Conservation (phyloP, 192 early-diverging fungal species). For the Chytriomyces sp. region DNA sequence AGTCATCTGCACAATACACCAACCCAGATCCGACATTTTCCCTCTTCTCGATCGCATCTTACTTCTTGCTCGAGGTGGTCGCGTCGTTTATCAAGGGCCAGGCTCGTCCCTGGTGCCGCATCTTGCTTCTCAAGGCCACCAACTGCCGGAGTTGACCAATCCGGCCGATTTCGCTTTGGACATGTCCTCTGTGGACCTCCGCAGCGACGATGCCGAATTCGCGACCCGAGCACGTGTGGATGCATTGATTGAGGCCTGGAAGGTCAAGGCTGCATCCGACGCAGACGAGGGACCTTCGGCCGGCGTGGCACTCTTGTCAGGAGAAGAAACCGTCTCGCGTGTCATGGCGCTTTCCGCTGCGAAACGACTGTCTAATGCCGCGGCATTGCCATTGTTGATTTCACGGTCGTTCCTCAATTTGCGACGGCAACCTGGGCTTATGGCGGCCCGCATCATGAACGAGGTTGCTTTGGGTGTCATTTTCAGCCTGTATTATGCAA, state of each 20-base stretch:
- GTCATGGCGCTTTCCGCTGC: constrained; percentile 10
- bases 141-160: constrained; percentile 40
- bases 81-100: constrained; percentile 43
- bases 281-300: neutral
- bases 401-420: constrained; percentile 38
- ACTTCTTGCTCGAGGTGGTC: constrained; percentile 34
- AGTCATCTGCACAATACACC: constrained; percentile 80
- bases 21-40: constrained; percentile 79
- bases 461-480: constrained; percentile 45
- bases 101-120: constrained; percentile 35
- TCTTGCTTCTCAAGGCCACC: constrained; percentile 33
- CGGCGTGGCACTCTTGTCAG: neutral
- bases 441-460: constrained; percentile 42
- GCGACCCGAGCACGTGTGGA: constrained; percentile 29
- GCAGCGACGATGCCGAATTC: constrained; percentile 30
- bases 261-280: neutral
- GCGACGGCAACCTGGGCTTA: constrained; percentile 34
- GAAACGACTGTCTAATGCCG: constrained; percentile 17
- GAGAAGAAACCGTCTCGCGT: neutral
- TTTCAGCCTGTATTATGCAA: constrained; percentile 39
- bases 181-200: constrained; percentile 46
- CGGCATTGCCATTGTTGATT: constrained; percentile 35
- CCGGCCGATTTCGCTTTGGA: constrained; percentile 52
- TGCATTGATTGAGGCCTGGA: constrained; percentile 31
- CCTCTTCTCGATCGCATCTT: constrained; percentile 63